Conservation (phyloP, 148 eudicot genomes). For the Selenicereus undatus region DNA sequence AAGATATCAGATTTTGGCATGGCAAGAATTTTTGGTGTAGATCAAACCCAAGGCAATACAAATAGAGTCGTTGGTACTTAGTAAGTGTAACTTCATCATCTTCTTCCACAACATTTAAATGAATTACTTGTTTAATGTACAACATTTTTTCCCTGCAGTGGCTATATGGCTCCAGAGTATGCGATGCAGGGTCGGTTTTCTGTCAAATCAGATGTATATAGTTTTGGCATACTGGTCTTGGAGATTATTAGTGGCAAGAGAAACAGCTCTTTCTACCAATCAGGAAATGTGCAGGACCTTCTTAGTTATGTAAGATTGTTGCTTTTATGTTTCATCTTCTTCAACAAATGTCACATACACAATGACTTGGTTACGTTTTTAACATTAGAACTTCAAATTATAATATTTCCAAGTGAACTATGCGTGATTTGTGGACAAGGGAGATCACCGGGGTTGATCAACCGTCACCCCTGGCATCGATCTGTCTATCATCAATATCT, state of each 20-base stretch:
- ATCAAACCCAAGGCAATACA: constrained; percentile 28
- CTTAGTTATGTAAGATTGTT: constrained; percentile 15
- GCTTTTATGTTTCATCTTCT: no score
- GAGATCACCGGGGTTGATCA: no score
- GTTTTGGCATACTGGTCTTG: constrained; percentile 30
- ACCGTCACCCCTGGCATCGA: no score
- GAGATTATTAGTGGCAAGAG: constrained; percentile 29
- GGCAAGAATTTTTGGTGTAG: constrained; percentile 33
- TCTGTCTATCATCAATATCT: no score
- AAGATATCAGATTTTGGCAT: constrained; percentile 39
- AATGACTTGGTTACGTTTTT: no score
- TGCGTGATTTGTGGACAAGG: no score
- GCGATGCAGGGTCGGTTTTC: constrained; percentile 28
- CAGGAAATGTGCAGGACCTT: constrained; percentile 10
- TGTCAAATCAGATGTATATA: constrained; percentile 32
- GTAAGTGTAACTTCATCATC: constrained; percentile 16
- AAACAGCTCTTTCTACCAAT: constrained; percentile 15
- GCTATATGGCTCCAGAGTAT: constrained; percentile 33
- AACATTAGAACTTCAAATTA: no score
- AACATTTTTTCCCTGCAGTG: constrained; percentile 11
- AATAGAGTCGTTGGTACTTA: constrained; percentile 28
- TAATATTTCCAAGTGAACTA: no score
- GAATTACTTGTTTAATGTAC: no score
- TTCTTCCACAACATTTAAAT: no score
- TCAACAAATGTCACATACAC: no score